Evolutionary conservation across 164 flowering plant genomes (phyloP).

Genomic region (Piper longum): DNA sequence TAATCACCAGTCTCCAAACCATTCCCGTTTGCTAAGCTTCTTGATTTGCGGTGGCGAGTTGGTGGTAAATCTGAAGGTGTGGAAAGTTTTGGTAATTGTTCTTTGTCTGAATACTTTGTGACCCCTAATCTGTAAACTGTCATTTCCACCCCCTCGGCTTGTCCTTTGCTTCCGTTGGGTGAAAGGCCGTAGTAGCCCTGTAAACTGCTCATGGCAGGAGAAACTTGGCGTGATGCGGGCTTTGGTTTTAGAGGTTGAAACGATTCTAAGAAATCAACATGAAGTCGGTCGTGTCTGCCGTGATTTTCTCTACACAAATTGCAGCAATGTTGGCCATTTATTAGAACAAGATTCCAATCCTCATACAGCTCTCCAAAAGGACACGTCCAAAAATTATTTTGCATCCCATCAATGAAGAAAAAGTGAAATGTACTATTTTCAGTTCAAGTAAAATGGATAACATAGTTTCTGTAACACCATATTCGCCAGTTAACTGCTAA

Average conservation of each 20-base stretch:
- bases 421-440: no score
- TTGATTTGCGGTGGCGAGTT: slow-evolving; percentile 38
- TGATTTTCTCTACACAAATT: slow-evolving; percentile 28
- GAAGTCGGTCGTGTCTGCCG: slow-evolving; percentile 17
- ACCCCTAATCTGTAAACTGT: slow-evolving; percentile 27
- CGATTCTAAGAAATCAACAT: slow-evolving; percentile 40
- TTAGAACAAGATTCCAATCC: no score
- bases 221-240: slow-evolving; percentile 29
- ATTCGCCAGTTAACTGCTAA: no score
- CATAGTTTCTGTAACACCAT: no score
- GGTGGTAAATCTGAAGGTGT: slow-evolving; percentile 21
- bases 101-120: slow-evolving; percentile 31
- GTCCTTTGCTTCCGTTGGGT: slow-evolving; percentile 10
- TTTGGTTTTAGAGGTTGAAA: slow-evolving; percentile 48
- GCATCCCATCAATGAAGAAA: no score
- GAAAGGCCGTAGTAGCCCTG: slow-evolving; percentile 69
- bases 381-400: no score
- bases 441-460: no score
- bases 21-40: slow-evolving; percentile 42
- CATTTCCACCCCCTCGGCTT: slow-evolving; percentile 45
- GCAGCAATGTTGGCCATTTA: not conserved
- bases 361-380: no score
- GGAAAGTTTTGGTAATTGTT: slow-evolving; percentile 13
- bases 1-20: slow-evolving; percentile 20
- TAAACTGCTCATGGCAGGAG: slow-evolving; percentile 67